These are phyloP conservation scores for Aegilops tauschii DNA, from an alignment of 176 grass and related monocot genomes.

Conservation along the genomic window DNA sequence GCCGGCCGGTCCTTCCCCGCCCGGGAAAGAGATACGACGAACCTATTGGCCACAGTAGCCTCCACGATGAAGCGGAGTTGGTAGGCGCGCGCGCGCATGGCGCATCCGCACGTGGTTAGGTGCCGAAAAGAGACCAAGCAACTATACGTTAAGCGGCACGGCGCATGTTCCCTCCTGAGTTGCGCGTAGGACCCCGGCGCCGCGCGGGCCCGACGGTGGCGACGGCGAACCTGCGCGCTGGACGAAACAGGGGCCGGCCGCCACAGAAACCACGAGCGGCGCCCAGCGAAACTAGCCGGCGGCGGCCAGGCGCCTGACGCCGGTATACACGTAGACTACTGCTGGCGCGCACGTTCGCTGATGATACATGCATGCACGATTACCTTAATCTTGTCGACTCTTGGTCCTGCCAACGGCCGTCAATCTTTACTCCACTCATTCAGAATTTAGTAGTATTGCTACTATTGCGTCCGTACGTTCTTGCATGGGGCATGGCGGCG, in stretches of 20 bases:
- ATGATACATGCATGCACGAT: not conserved
- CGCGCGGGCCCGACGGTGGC: not conserved
- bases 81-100: not conserved
- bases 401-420: not conserved
- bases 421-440: not conserved
- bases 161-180: slow-evolving; percentile 18
- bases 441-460: not conserved
- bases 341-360: slow-evolving; percentile 7
- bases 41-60: not conserved
- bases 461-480: not conserved
- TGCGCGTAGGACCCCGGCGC: not conserved
- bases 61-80: slow-evolving; percentile 8
- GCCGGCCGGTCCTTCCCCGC: not conserved
- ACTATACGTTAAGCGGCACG: not conserved
- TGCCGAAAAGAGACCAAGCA: not conserved
- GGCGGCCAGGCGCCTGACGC: not conserved
- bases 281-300: not conserved
- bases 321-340: not conserved
- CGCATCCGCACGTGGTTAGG: not conserved
- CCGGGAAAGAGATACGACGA: slow-evolving; percentile 8
- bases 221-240: not conserved
- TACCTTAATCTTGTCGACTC: not conserved
- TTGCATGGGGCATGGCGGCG: not conserved
- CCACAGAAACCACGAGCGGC: not conserved
- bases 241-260: not conserved